These are phyloP conservation scores for Streptanthus diversifolius DNA, from an alignment of 345 rosid genomes.

Conservation along the genomic window DNA sequence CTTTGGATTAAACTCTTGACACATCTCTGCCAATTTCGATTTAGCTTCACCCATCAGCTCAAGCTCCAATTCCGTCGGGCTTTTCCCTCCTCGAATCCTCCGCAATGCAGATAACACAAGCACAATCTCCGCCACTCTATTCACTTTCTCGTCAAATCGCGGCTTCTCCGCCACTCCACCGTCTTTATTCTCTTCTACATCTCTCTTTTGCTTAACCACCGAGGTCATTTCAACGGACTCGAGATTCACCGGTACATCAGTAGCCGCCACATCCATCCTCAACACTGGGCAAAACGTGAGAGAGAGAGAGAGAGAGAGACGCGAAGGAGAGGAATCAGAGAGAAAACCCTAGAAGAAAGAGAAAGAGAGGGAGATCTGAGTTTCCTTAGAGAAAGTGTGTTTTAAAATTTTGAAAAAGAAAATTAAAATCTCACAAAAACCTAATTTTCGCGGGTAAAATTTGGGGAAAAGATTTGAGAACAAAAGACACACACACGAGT, in stretches of 20 bases:
- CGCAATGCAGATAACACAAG: slow-evolving; percentile 75
- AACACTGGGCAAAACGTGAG: neutral
- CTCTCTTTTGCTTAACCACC: neutral
- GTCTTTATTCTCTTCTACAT: slow-evolving; percentile 21
- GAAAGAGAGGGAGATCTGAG: slow-evolving; percentile 28
- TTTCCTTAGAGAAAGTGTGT: neutral
- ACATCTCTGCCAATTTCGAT: slow-evolving; percentile 57
- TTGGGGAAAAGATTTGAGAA: neutral
- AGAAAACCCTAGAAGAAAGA: slow-evolving; percentile 27
- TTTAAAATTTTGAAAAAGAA: neutral
- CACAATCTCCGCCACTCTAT: slow-evolving; percentile 82
- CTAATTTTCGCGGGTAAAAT: slow-evolving; percentile 27
- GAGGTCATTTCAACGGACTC: neutral
- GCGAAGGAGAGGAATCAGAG: neutral
- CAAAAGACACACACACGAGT: neutral
- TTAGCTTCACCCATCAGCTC: slow-evolving; percentile 77
- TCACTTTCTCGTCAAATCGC: slow-evolving; percentile 36
- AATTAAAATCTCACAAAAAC: neutral
- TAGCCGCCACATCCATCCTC: slow-evolving; percentile 18
- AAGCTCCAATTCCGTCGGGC: slow-evolving; percentile 72
- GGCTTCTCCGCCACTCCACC: slow-evolving; percentile 40
- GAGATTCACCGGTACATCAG: slow-evolving; percentile 12
- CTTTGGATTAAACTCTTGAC: slow-evolving; percentile 55
- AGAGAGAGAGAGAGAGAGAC: slow-evolving; percentile 14
- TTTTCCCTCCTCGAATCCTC: slow-evolving; percentile 70